Evolutionary conservation across 139 green algal genomes (phyloP).

Genomic region (Deuterostichococcus epilithicus): DNA sequence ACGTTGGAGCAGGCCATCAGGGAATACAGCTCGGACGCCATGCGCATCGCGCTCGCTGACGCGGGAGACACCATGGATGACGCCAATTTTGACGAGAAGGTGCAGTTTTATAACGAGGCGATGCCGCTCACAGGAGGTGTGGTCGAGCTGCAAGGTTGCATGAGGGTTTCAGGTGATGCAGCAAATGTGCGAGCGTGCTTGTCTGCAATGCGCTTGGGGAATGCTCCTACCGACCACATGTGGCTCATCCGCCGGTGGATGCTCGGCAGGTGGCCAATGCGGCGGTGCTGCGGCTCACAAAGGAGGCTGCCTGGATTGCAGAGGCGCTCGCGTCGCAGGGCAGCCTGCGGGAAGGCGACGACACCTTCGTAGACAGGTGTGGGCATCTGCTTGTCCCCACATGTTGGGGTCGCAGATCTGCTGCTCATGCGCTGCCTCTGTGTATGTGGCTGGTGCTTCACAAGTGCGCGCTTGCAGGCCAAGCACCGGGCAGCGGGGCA

Average conservation of each 20-base stretch:
- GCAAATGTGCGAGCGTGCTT: too few species aligned
- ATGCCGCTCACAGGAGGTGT: conserved; percentile 50
- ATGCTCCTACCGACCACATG: too few species aligned
- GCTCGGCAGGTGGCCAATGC: conserved; percentile 84
- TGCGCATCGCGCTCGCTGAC: conserved; percentile 92
- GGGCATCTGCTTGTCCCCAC: not conserved
- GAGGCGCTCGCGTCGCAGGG: conserved; percentile 60
- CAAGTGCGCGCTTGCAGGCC: too few species aligned
- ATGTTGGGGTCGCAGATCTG: too few species aligned
- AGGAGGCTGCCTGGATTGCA: conserved; percentile 92
- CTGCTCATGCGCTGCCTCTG: too few species aligned
- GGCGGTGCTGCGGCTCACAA: conserved; percentile 88
- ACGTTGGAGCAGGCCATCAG: conserved; percentile 81
- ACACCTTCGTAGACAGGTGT: conserved; percentile 66
- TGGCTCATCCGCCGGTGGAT: too few species aligned
- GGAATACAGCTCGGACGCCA: conserved; percentile 89
- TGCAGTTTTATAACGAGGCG: conserved; percentile 36
- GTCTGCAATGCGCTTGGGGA: too few species aligned
- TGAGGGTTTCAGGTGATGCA: too few species aligned
- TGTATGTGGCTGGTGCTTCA: too few species aligned
- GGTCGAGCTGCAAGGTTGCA: too few species aligned
- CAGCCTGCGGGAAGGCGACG: conserved; percentile 49
- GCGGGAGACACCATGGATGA: conserved; percentile 96
- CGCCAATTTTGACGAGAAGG: conserved; percentile 91
- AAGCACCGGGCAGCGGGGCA: not conserved